Evolutionary conservation across 2,329 filamentous ascomycete species (phyloP), one percentile per base, ranked within the genome.

Genomic region (Metarhizium brunneum): DNA sequence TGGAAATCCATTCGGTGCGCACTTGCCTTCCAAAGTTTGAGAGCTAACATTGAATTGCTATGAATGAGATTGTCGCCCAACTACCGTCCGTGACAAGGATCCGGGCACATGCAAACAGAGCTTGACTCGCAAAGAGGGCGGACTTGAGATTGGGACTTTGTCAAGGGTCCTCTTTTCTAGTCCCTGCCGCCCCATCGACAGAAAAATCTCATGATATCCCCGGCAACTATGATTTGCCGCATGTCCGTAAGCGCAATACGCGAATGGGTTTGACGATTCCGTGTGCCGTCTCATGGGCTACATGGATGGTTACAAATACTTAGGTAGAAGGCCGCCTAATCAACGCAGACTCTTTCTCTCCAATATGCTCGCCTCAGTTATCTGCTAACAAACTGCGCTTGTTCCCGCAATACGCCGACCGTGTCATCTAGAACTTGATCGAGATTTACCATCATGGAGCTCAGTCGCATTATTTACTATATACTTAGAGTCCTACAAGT

Each of bases 401-500:
- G 25, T 25, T 25, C 25, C 25, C 25, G 20, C 25, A 25, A 25
- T 25, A 25, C 25, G 25, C 25, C 25, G 25, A 25, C 40, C 13
- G 14, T 18, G n/a, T 6, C 13, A 18, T 42, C 14, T 14, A 16
- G 40, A 14, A 14, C n/a, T 18, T 42, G 11, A 6, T 14, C 40
- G 14, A 16, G n/a, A 14, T 13, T 16, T 16, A 6, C 14, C 29
- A 50, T 32, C 14, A 57, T 57, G 55, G 18, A 51, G 20, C 47
- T 52, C 18, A 47, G n/a, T n/a, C 43, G 40, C 16, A n/a, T 48
- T 20, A 55, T 65, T 45, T 49, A 61, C 47, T 58, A 57, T 50
- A 54, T 64, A 16, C 58, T 66, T 18, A 62, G 64, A 47, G 53
- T 55, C 7, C 59, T 62, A 16, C 56, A 87, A 70, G 76, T 89